Conservation (phyloP, 176 grass and related monocot genomes). For the Neostapfia colusana region DNA sequence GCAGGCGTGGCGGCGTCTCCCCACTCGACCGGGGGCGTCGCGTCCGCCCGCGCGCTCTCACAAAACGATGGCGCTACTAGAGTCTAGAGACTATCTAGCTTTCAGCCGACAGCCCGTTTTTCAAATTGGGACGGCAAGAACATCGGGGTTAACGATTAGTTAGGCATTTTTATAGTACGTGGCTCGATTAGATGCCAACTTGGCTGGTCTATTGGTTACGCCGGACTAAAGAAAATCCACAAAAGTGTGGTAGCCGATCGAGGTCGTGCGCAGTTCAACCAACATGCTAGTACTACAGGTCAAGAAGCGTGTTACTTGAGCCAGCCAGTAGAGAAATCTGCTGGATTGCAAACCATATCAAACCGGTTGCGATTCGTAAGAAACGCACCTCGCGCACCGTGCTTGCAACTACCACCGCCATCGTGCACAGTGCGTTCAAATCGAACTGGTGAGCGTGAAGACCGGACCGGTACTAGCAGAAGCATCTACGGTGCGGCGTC, state of each 20-base stretch:
- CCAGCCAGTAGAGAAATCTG: not conserved
- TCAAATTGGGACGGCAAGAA: not conserved
- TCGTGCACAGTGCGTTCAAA: too few species aligned
- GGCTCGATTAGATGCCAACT: slow-evolving; percentile 2
- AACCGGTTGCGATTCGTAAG: not conserved
- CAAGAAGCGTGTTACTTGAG: not conserved
- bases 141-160: not conserved
- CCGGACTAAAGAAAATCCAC: slow-evolving; percentile 28
- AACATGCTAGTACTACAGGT: not conserved
- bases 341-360: not conserved
- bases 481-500: not conserved
- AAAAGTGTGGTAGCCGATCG: slow-evolving; percentile 22
- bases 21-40: too few species aligned
- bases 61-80: too few species aligned
- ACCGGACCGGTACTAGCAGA: not conserved
- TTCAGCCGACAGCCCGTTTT: not conserved
- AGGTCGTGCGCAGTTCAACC: slow-evolving; percentile 33
- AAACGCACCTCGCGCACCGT: too few species aligned
- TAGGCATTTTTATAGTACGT: not conserved
- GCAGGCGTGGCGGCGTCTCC: too few species aligned
- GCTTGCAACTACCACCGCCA: too few species aligned
- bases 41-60: too few species aligned
- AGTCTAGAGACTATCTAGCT: too few species aligned
- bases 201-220: slow-evolving; percentile 7
- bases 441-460: not conserved